These are phyloP conservation scores for Eleusine indica DNA, from an alignment of 176 grass and related monocot genomes.

Conservation along the genomic window DNA sequence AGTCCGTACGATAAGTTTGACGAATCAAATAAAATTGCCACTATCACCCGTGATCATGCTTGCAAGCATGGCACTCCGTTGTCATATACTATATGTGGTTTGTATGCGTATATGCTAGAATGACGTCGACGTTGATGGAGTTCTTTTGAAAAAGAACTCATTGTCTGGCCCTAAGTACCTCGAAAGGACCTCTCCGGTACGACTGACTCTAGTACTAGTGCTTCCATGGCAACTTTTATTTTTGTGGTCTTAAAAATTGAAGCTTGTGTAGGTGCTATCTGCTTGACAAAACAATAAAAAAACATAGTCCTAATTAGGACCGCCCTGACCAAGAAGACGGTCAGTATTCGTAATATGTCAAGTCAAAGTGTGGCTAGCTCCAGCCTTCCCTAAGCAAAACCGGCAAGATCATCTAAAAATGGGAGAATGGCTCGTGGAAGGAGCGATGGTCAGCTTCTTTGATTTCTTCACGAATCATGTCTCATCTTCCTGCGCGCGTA, in stretches of 20 bases:
- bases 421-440: not conserved
- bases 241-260: not conserved
- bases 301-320: not conserved
- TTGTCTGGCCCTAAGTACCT: slow-evolving; percentile 25
- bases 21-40: not conserved
- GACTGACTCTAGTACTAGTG: not conserved
- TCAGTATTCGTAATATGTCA: not conserved
- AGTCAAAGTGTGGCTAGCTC: slow-evolving; percentile 30
- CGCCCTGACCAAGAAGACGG: not conserved
- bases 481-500: not conserved
- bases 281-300: slow-evolving; percentile 2
- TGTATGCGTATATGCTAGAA: not conserved
- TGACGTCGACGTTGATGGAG: not conserved
- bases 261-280: not conserved
- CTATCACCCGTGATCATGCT: not conserved
- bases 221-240: not conserved
- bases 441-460: slow-evolving; percentile 15
- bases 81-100: slow-evolving; percentile 15
- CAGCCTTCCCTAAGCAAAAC: slow-evolving; percentile 1
- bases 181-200: slow-evolving; percentile 41
- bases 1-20: not conserved
- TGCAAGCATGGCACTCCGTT: slow-evolving; percentile 23
- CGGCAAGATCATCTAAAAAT: not conserved
- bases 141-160: not conserved
- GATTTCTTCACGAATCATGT: slow-evolving; percentile 17